A percentile compares a stretch with the other conserved stretches of the same genome.
Conservation (phyloP, 2,329 filamentous ascomycete species). For the Penicillium sp. region DNA sequence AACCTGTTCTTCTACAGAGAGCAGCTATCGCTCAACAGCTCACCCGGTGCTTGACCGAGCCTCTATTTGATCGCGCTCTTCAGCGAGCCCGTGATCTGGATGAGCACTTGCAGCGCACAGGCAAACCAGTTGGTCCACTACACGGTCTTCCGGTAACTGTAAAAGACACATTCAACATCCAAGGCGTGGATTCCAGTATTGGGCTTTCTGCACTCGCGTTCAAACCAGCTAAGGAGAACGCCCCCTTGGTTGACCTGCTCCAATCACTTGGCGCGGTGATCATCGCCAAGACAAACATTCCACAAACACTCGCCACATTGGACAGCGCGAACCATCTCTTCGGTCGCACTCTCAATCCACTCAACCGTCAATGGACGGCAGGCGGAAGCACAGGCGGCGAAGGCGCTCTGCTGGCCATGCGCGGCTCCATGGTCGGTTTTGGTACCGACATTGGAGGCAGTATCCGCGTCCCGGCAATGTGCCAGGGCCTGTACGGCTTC, state of each 20-base stretch:
- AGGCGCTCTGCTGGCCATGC: constrained; percentile 60
- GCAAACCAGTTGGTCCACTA: constrained; percentile 57
- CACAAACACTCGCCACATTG: constrained; percentile 57
- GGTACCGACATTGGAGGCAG: constrained; percentile 62
- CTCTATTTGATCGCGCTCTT: constrained; percentile 55
- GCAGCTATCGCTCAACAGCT: constrained; percentile 45
- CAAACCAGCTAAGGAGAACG: constrained; percentile 59
- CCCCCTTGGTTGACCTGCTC: constrained; percentile 61
- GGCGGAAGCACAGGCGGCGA: constrained; percentile 70
- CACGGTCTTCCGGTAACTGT: constrained; percentile 63
- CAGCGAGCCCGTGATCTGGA: constrained; percentile 53
- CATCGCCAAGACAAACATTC: constrained; percentile 72
- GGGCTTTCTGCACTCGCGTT: constrained; percentile 63
- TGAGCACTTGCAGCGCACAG: constrained; percentile 40
- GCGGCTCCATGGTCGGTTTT: constrained; percentile 61
- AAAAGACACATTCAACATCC: constrained; percentile 51
- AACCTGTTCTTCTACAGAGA: constrained; percentile 24
- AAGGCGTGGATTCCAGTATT: constrained; percentile 56
- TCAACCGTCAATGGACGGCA: constrained; percentile 60
- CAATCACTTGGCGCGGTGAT: constrained; percentile 63
- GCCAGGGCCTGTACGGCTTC: constrained; percentile 54
- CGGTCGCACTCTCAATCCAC: constrained; percentile 64
- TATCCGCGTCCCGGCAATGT: constrained; percentile 53
- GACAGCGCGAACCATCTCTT: constrained; percentile 65
- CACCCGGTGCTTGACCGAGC: constrained; percentile 55